These are phyloP conservation scores for Fusarium compactum DNA, from an alignment of 2,329 filamentous ascomycete species.

Conservation along the genomic window DNA sequence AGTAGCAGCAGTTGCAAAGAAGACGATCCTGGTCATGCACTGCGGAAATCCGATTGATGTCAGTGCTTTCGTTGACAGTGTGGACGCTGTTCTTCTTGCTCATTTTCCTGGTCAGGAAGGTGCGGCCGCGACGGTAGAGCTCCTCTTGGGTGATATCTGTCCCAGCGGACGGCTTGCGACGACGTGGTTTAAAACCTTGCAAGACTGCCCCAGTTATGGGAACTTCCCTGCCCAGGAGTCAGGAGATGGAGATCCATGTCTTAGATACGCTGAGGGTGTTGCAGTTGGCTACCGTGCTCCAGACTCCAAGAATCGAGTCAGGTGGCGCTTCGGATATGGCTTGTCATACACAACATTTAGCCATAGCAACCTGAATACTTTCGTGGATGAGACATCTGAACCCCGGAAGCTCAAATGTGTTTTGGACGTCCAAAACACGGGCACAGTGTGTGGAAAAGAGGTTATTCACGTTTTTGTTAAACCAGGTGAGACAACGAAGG, in stretches of 20 bases:
- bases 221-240: constrained; percentile 25
- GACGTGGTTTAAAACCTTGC: constrained; percentile 31
- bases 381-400: background rate
- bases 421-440: constrained; percentile 13
- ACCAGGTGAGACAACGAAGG: background rate
- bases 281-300: constrained; percentile 27
- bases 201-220: constrained; percentile 24
- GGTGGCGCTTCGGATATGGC: constrained; percentile 28
- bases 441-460: constrained; percentile 15
- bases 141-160: constrained; percentile 13
- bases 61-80: constrained; percentile 17
- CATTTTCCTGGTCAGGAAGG: constrained; percentile 37
- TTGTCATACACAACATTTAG: constrained; percentile 23
- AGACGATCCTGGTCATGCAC: constrained; percentile 24
- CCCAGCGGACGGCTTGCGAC: constrained; percentile 28
- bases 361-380: constrained; percentile 13
- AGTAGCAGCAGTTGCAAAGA: constrained; percentile 21
- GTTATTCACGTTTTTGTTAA: constrained; percentile 24
- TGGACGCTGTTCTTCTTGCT: constrained; percentile 25
- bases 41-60: constrained; percentile 33
- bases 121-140: constrained; percentile 16
- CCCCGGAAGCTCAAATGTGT: background rate
- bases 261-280: constrained; percentile 27
- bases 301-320: background rate
- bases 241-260: background rate